phyloP scores from a whole-genome alignment of 352 stramenopile species.

The Globisporangium lucens region DNA sequence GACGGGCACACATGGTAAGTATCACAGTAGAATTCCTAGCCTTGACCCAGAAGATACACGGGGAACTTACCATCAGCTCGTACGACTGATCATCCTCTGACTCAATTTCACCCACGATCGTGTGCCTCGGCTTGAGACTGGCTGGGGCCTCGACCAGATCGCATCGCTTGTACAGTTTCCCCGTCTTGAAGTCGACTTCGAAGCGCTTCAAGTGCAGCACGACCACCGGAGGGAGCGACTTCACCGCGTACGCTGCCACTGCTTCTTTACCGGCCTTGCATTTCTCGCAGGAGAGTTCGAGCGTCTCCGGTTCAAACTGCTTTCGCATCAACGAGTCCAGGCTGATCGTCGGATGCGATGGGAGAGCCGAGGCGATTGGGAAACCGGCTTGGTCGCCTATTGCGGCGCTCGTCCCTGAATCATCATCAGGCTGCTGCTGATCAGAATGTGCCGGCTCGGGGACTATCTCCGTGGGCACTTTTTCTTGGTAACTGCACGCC shows the following conservation, averaged over 20 bases:
- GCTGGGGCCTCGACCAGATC: conserved; percentile 69
- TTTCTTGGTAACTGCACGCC: conserved; percentile 64
- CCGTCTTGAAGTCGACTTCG: conserved; percentile 65
- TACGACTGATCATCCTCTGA: conserved; percentile 33
- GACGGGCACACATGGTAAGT: neutral
- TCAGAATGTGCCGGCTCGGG: neutral
- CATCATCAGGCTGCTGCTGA: neutral
- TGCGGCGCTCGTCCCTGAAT: neutral
- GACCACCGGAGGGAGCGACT: conserved; percentile 64
- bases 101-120: conserved; percentile 29
- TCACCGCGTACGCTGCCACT: conserved; percentile 53
- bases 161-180: conserved; percentile 75
- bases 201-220: conserved; percentile 87
- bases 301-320: conserved; percentile 73
- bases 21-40: neutral
- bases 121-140: conserved; percentile 34
- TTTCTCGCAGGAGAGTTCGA: conserved; percentile 85
- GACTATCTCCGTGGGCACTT: conserved; percentile 15
- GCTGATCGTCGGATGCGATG: conserved; percentile 30
- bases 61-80: conserved; percentile 43
- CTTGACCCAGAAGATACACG: neutral
- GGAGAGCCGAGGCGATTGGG: neutral
- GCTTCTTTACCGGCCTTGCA: conserved; percentile 71
- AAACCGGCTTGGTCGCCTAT: neutral
- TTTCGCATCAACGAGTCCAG: conserved; percentile 64